Percentiles rank a stretch among this genome's conserved stretches.
These are phyloP conservation scores for Lentinus polychrous DNA, from an alignment of 1,284 basidiomycete genomes.

Conservation along the genomic window DNA sequence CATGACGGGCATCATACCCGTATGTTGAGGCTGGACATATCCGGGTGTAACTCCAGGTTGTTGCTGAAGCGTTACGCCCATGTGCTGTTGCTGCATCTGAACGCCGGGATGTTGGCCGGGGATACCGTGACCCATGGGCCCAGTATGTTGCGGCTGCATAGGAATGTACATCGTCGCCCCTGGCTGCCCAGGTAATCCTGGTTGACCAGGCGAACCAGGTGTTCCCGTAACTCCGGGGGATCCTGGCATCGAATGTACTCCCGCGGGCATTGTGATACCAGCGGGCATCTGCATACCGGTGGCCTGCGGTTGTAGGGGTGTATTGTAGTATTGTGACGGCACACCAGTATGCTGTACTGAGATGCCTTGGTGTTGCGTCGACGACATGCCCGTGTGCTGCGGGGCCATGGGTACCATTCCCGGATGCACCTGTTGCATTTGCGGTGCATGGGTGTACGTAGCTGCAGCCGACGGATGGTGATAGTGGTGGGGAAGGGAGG, in stretches of 20 bases:
- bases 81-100: constrained; percentile 1
- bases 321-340: not conserved
- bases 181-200: constrained; percentile 1
- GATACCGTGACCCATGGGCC: not conserved
- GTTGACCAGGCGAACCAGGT: constrained; percentile 4
- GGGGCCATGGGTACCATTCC: not conserved
- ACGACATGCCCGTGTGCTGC: not conserved
- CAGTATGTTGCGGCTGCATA: not conserved
- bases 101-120: not conserved
- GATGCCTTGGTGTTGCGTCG: not conserved
- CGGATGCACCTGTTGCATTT: not conserved
- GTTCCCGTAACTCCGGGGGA: not conserved
- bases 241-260: not conserved
- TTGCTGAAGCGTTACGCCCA: constrained; percentile 1
- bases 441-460: not conserved
- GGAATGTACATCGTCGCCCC: not conserved
- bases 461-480: not conserved
- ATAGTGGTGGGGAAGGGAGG: not conserved
- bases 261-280: not conserved
- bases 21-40: not conserved
- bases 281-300: not conserved
- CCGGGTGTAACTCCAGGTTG: not conserved
- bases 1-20: not conserved
- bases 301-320: not conserved
- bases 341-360: not conserved